Evolutionary conservation across 106 monocot species (phyloP).

Genomic region (Dendrobium officinale): DNA sequence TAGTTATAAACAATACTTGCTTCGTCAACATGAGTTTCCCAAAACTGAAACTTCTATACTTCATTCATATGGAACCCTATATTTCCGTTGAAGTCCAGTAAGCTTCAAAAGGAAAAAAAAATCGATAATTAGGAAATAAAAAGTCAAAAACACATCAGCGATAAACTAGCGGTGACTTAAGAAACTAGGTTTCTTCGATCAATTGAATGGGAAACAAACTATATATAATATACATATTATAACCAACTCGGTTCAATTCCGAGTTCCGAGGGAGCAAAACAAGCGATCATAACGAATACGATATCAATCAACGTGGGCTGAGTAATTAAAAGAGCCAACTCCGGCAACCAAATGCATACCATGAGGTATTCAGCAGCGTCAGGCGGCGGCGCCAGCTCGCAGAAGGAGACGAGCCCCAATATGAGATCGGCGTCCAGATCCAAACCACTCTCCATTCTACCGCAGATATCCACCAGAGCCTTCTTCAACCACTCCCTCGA

Average conservation of each 20-base stretch:
- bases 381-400: slow-evolving; percentile 85
- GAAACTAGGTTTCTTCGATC: neutral
- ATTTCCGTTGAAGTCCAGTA: neutral
- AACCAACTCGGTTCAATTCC: neutral
- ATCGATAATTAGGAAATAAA: neutral
- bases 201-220: neutral
- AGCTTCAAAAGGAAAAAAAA: neutral
- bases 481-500: slow-evolving; percentile 79
- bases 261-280: neutral
- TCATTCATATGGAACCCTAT: neutral
- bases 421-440: slow-evolving; percentile 77
- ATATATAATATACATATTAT: neutral
- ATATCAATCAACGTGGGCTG: neutral
- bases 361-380: slow-evolving; percentile 85
- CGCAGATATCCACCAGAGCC: slow-evolving; percentile 56
- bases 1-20: neutral
- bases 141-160: neutral
- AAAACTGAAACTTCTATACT: neutral
- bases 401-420: slow-evolving; percentile 93
- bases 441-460: slow-evolving; percentile 39
- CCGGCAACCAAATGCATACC: slow-evolving; percentile 19
- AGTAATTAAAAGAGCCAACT: neutral
- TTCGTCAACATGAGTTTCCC: neutral
- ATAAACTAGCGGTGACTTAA: neutral
- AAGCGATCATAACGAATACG: neutral